Evolutionary conservation across 2,329 filamentous ascomycete genomes (phyloP), one percentile per base, ranked within the genome.

Genomic region (Kalaharituber pfeilii): DNA sequence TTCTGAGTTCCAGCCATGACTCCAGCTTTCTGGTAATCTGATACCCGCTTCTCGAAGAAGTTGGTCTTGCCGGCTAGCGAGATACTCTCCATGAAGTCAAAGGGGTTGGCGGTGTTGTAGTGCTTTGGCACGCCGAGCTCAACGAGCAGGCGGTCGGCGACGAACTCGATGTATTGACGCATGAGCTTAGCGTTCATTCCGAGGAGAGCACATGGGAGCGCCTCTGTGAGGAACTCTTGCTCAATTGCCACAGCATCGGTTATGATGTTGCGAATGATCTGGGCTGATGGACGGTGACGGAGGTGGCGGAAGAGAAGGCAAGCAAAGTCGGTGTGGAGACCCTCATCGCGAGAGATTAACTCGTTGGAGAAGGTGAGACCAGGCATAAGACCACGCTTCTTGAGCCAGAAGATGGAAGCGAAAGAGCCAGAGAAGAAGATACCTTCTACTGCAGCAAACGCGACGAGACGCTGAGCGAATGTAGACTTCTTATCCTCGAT

Each of bases 21-120:
- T 75, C 91, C 91, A 33, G 91, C 88, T 79, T 98, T 98, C 74
- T 98, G 91, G 79, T 98, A 98, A 67, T 98, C 91, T 69, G 83
- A 91, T 55, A 98, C 91, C 65, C 91, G 86, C 84, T 98, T 98
- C 83, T 98, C 91, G 70, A 98, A 98, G 80, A 98, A 98, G 81
- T 98, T 98, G 69, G 91, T 98, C 84, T 98, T 98, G 72, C 91
- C 91, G 52, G 87, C 86, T 9, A 98, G 79, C 22, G 91, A 96
- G 71, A 98, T 98, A 73, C 94, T 95, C 78, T 98, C 91, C 91
- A 98, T 98, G 72, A 98, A 98, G 77, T 98, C 91, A 69, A 98
- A 98, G 68, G 91, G 91, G 75, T 98, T 98, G 69, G 82, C 79
- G 25, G 83, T 75, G 68, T 91, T 85, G 80, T 94, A 98, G 65